These are phyloP conservation scores for Dactylellina leptospora DNA, from an alignment of 2,329 filamentous ascomycete species.

Conservation along the genomic window DNA sequence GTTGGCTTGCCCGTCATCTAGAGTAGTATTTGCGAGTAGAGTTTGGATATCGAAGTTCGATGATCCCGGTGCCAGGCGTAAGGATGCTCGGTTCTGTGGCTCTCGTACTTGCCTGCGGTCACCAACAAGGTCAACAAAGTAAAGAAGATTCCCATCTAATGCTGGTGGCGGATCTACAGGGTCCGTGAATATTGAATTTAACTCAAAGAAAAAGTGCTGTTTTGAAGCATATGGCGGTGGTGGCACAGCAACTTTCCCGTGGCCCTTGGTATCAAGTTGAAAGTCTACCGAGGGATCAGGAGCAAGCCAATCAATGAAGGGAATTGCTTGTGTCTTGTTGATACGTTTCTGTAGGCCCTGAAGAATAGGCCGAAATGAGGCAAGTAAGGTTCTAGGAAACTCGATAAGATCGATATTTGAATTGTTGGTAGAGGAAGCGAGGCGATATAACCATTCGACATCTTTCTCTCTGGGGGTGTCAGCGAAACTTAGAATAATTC, in stretches of 20 bases:
- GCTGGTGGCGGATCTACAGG: constrained; percentile 15
- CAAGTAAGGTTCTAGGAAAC: constrained; percentile 70
- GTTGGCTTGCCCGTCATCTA: constrained; percentile 66
- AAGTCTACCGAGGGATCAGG: constrained; percentile 55
- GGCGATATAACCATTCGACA: constrained; percentile 26
- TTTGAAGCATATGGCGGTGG: constrained; percentile 66
- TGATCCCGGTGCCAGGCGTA: constrained; percentile 24
- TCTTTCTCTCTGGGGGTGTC: constrained; percentile 54
- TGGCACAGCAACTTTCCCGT: constrained; percentile 58
- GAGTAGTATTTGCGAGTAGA: constrained; percentile 60
- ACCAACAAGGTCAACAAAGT: no score
- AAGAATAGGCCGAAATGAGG: constrained; percentile 69
- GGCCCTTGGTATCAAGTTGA: constrained; percentile 17
- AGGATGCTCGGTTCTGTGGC: no score
- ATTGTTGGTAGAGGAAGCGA: neutral
- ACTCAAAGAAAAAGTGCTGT: constrained; percentile 65
- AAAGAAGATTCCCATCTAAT: no score
- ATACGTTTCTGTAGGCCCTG: constrained; percentile 66
- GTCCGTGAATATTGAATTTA: constrained; percentile 57
- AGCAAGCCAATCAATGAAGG: constrained; percentile 65
- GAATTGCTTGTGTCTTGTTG: constrained; percentile 62
- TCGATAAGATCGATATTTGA: constrained; percentile 64
- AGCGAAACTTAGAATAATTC: constrained; percentile 55
- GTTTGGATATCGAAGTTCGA: constrained; percentile 44
- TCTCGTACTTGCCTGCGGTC: no score